Base-by-base conservation (phyloP, 2,329 filamentous ascomycete species). In the Thelonectria discophora region DNA sequence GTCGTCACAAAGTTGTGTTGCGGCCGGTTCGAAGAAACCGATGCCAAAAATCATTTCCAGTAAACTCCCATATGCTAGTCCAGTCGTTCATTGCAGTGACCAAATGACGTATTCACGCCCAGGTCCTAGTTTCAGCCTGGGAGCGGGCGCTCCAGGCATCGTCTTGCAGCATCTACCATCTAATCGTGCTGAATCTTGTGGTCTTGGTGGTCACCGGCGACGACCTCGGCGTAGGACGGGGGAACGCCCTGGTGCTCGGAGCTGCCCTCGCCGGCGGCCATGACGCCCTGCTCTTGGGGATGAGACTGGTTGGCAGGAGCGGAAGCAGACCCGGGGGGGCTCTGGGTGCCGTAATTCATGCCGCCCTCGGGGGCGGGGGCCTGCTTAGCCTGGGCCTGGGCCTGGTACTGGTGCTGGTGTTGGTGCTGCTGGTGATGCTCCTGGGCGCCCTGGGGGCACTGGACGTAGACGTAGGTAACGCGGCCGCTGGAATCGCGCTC, bases 151-250 rank as follows among this genome's bases (percentile, higher is more conserved):
- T 55, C 42, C 12, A 17, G 34, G 27, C 24, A 34, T 52, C 17
- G 40, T 40, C 55, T 42, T 27, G 34, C 32, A 37, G 32, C 51
- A 50, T 3, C 17, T 24, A 7, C 37, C 10, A 18, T 60, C 58
- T 76, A 77, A 5, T 75, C 71, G 18, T 67, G 67, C 83, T 98
- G 95, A 52, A 97, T 84, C 85, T 98, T 98, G 78, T 97, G 81
- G 74, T 98, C 94, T 85, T 98, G 98, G 78, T 97, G 81, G 74
- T 98, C 94, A 1, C 92, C 93, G 72, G 89, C 90, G 61, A 97
- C 90, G 49, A 93, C 94, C 78, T 97, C 92, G 15, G 91, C 90
- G 77, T 98, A 98, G 13, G 90, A 92, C 4, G 95, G 94, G 43
- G 94, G 94, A 39, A 86, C 82, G 12, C 79, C 80, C 50, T 81